Evolutionary conservation across 495 filamentous ascomycete genomes (phyloP), one percentile per base, ranked within the genome.

Genomic region (Neurospora sp.): DNA sequence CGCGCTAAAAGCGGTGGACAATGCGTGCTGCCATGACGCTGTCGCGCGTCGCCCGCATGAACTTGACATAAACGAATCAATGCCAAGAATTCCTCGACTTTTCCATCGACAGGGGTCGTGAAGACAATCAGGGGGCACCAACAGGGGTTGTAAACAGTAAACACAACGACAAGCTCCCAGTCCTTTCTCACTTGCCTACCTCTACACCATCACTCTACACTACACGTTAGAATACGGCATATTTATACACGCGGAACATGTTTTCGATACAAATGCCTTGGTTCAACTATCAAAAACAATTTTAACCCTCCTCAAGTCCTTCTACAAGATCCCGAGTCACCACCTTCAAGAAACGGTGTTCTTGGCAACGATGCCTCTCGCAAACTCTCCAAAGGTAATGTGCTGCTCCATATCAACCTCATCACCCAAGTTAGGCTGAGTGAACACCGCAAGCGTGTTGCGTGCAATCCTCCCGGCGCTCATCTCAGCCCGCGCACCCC

Each of bases 371-470:
- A 97, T 90, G 48, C 90, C 91, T 81, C 88, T 90, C 22, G 94
- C 94, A 87, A 98, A 97, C 76, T 92, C 89, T 39, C 91, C 96
- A 86, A 98, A 98, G 53, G 84, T 90, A 69, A 90, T 86, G 35
- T 91, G 90, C 74, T 86, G 83, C 77, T 90, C 86, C 69, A 84
- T 83, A 79, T 93, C 92, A 17, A 99, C 93, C 83, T 91, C 88
- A 76, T 97, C 96, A 70, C 88, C 90, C 68, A 99, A 80, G 84
- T 97, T 97, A 48, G 96, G 96, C 85, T 99, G 96, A 68, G 96
- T 99, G 80, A 99, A 99, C 39, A 99, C 94, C 6, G 96, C 96
- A 72, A 99, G 83, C 69, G 96, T 99, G 84, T 98, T 98, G 74
- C 96, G 85, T 59, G 94, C 94, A 73, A 97, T 87, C 61, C 83